These are phyloP conservation scores for Fusarium oligoseptatum DNA, from an alignment of 2,329 filamentous ascomycete species.

Conservation along the genomic window DNA sequence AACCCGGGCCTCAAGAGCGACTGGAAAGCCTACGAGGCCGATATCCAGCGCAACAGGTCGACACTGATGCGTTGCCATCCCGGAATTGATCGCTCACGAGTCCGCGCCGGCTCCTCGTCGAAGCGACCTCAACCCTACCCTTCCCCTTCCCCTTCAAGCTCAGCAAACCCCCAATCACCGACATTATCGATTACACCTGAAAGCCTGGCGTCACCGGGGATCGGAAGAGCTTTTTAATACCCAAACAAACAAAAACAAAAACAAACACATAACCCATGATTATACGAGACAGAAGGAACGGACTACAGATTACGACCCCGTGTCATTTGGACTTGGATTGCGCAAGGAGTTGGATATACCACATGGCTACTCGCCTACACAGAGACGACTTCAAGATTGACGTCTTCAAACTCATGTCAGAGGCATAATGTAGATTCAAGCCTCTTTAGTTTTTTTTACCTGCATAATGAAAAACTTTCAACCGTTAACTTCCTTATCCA, in stretches of 20 bases:
- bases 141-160: conserved; percentile 29
- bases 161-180: conserved; percentile 32
- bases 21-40: conserved; percentile 58
- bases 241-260: neutral
- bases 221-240: conserved; percentile 30
- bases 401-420: neutral
- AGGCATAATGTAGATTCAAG: conserved; percentile 11
- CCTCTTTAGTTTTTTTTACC: conserved; percentile 7
- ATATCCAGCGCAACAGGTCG: conserved; percentile 47
- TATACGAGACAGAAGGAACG: neutral
- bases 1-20: conserved; percentile 46
- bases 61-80: conserved; percentile 49
- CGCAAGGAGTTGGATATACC: conserved; percentile 27
- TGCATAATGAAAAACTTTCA: conserved; percentile 1
- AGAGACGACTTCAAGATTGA: neutral
- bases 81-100: conserved; percentile 39
- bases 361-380: conserved; percentile 10
- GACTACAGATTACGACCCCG: conserved; percentile 9
- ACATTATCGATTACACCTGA: conserved; percentile 21
- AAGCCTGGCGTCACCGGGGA: conserved; percentile 21
- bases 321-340: neutral
- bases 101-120: conserved; percentile 26
- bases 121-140: conserved; percentile 25
- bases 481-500: neutral
- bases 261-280: conserved; percentile 2